Base-by-base conservation (phyloP, 2,329 filamentous ascomycete species). In the Uncinocarpus reesii region DNA sequence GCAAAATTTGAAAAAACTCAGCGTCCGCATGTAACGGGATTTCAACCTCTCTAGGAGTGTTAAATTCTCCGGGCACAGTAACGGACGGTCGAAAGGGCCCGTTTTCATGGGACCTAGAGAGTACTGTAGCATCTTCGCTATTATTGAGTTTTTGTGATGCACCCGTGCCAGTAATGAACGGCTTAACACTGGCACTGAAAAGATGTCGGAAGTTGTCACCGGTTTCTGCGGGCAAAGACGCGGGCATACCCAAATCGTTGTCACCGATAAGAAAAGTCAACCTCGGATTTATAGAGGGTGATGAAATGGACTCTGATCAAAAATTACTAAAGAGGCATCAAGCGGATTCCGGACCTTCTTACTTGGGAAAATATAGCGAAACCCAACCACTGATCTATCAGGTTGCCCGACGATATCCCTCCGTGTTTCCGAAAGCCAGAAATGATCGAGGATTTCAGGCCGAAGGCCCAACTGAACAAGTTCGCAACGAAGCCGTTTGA, bases 1-100 rank as follows among this genome's bases (percentile, higher is more conserved):
- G 80, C 6, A 94, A 74, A 34, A 84, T 78, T 23, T 79, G 75
- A 63, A 94, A 93, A 64, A 94, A 94, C 60, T 88, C 79, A 16
- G 76, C 74, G 58, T 92, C 86, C 20, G 86, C 86, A 1, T 79
- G 78, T 2, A 94, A 69, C 15, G 86, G 83, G 5, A 94, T 77
- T 61, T 89, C 81, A n/a, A 93, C 37, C 18, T 42, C 46, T 42
- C 37, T 28, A 11, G 36, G 13, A 13, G 46, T 8, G 7, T 7
- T 15, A n/a, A 20, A 2, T 7, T 36, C 31, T 40, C 16, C 24
- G 15, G 3, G n/a, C 6, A 24, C 10, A 37, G 15, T 13, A 16
- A 38, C 20, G 23, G 15, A 23, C 3, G 24, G 20, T n/a, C 31
- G 20, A 24, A n/a, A n/a, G n/a, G n/a, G n/a, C 35, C 2, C 26